Evolutionary conservation across 2,329 filamentous ascomycete genomes (phyloP).

Genomic region (Emmonsia crescens): DNA sequence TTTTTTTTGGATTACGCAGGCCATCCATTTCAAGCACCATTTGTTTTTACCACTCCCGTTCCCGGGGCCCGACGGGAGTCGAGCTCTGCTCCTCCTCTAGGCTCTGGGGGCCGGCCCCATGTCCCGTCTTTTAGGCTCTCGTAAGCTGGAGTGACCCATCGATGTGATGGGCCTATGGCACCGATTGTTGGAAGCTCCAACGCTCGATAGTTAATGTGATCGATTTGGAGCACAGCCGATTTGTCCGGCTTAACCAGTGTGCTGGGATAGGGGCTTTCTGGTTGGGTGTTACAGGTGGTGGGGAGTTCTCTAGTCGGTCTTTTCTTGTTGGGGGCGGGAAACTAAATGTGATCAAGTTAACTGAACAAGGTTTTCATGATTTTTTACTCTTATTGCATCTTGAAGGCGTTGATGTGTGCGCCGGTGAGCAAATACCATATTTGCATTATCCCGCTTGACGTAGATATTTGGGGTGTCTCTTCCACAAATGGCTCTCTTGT

Average conservation of each 20-base stretch:
- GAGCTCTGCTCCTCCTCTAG: background rate
- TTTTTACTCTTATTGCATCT: background rate
- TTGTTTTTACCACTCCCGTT: background rate
- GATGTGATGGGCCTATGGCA: background rate
- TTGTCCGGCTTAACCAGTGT: background rate
- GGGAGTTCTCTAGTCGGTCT: background rate
- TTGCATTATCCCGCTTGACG: background rate
- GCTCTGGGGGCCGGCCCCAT: background rate
- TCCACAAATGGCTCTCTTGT: background rate
- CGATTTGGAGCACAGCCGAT: background rate
- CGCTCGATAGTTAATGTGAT: background rate
- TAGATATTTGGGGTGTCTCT: background rate
- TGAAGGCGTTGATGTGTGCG: background rate
- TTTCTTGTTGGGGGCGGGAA: background rate
- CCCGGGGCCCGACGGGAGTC: background rate
- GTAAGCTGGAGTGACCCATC: background rate
- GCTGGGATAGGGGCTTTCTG: background rate
- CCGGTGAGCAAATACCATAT: background rate
- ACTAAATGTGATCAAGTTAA: background rate
- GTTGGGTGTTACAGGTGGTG: background rate
- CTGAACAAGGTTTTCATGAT: background rate
- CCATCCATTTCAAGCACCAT: background rate
- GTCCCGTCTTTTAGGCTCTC: background rate
- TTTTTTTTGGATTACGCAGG: background rate
- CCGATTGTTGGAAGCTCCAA: background rate